Conservation (phyloP, 305 asterid genomes). For the Petunia hybrid region DNA sequence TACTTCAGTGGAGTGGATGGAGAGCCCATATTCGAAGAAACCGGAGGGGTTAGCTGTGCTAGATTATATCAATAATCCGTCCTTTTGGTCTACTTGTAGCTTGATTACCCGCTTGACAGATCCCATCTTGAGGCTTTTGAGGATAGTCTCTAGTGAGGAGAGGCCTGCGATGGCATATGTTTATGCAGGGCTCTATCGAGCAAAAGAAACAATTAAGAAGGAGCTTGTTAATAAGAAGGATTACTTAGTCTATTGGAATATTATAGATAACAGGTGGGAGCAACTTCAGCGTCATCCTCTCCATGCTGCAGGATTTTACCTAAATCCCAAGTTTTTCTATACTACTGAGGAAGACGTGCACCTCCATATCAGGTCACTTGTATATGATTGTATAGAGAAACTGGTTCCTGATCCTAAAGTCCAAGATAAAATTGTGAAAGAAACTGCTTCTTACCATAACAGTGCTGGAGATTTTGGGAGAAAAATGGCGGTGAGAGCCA, state of each 20-base stretch:
- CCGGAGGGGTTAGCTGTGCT: constrained; percentile 59
- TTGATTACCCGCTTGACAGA: constrained; percentile 57
- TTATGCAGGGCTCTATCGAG: constrained; percentile 84
- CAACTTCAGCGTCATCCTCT: constrained; percentile 82
- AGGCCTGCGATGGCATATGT: constrained; percentile 87
- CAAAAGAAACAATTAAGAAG: constrained; percentile 85
- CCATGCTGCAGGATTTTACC: constrained; percentile 90
- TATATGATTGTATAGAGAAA: constrained; percentile 86
- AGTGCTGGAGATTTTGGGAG: constrained; percentile 91
- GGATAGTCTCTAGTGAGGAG: constrained; percentile 77
- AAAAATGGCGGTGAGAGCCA: constrained; percentile 89
- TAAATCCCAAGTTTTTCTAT: constrained; percentile 88
- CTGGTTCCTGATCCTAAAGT: constrained; percentile 73
- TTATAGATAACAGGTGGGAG: constrained; percentile 88
- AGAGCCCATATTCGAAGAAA: constrained; percentile 73
- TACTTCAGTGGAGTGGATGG: constrained; percentile 95
- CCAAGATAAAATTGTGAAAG: constrained; percentile 86
- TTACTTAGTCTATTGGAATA: constrained; percentile 73
- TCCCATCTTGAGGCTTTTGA: constrained; percentile 71
- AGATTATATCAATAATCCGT: constrained; percentile 57
- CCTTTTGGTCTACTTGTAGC: constrained; percentile 78
- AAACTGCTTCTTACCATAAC: constrained; percentile 72
- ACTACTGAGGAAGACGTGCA: constrained; percentile 76
- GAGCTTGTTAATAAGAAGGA: constrained; percentile 68
- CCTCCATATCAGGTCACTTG: constrained; percentile 69